These are phyloP conservation scores for Penicillium sp. DNA, from an alignment of 2,329 filamentous ascomycete species.

Conservation along the genomic window DNA sequence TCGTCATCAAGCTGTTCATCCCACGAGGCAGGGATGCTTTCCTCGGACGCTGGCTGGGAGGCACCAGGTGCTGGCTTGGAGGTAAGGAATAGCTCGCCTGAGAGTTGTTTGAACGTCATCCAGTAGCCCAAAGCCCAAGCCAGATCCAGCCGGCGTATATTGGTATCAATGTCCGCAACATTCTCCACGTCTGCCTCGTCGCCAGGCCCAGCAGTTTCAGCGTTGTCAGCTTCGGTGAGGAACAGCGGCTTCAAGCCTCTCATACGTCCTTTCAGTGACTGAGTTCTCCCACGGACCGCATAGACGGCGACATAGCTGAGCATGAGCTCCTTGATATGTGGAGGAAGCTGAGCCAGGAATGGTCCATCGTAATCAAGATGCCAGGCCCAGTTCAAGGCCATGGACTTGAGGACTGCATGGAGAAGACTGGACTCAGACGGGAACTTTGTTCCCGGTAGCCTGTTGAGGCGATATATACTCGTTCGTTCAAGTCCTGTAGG, in stretches of 20 bases:
- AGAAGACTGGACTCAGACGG: slow-evolving; percentile 48
- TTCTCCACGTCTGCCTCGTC: slow-evolving; percentile 10
- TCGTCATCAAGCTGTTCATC: slow-evolving; percentile 36
- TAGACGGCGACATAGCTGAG: slow-evolving; percentile 60
- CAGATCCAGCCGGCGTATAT: slow-evolving; percentile 57
- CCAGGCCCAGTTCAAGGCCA: slow-evolving; percentile 59
- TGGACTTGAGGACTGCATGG: slow-evolving; percentile 54
- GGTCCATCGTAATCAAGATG: slow-evolving; percentile 60
- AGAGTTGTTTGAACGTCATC: slow-evolving; percentile 53
- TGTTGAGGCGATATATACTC: slow-evolving; percentile 37
- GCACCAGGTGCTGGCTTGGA: slow-evolving; percentile 10
- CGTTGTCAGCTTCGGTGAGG: slow-evolving; percentile 23
- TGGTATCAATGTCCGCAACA: slow-evolving; percentile 35
- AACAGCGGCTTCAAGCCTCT: slow-evolving; percentile 56
- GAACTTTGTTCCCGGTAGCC: slow-evolving; percentile 44
- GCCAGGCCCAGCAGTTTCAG: slow-evolving; percentile 7
- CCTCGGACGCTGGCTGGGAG: slow-evolving; percentile 6
- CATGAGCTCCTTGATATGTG: slow-evolving; percentile 54
- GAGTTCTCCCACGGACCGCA: slow-evolving; percentile 50
- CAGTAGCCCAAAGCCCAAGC: slow-evolving; percentile 52
- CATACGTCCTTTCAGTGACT: slow-evolving; percentile 41
- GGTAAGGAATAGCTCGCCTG: slow-evolving; percentile 44
- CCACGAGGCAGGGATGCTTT: slow-evolving; percentile 43
- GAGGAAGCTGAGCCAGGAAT: slow-evolving; percentile 55
- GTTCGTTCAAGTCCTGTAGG: slow-evolving; percentile 9